Percentiles rank a stretch among this genome's conserved stretches.
These are phyloP conservation scores for Sodiomyces alkalinus DNA, from an alignment of 2,329 filamentous ascomycete genomes.

Conservation along the genomic window DNA sequence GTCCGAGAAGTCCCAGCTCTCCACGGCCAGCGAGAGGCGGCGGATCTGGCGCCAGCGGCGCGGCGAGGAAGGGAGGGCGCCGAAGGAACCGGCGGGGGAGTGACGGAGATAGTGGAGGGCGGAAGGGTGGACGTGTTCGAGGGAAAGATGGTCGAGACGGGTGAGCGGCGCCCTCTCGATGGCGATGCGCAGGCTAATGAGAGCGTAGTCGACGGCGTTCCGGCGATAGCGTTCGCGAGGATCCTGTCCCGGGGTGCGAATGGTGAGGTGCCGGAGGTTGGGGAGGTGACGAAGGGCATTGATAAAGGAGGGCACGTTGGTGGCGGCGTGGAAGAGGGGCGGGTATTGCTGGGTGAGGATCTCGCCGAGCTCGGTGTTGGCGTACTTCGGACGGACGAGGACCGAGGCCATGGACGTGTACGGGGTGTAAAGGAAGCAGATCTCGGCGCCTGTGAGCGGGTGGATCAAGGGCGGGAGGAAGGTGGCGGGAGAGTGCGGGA, in stretches of 20 bases:
- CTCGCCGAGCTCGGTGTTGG: constrained; percentile 62
- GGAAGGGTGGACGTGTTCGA: constrained; percentile 59
- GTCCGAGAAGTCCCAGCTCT: constrained; percentile 50
- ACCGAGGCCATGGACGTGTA: constrained; percentile 50
- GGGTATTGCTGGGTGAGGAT: constrained; percentile 77
- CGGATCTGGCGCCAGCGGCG: constrained; percentile 66
- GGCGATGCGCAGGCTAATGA: constrained; percentile 75
- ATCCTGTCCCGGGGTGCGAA: constrained; percentile 62
- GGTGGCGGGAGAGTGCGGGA: constrained; percentile 63
- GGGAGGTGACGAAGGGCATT: constrained; percentile 53
- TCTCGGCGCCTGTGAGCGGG: constrained; percentile 59
- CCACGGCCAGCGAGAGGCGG: constrained; percentile 57
- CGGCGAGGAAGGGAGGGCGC: constrained; percentile 54
- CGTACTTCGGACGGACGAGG: constrained; percentile 59
- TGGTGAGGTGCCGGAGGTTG: constrained; percentile 57
- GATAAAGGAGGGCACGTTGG: constrained; percentile 75
- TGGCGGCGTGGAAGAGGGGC: constrained; percentile 77
- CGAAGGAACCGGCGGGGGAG: constrained; percentile 45
- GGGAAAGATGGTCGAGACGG: constrained; percentile 52
- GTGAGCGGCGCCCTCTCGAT: constrained; percentile 57
- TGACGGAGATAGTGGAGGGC: constrained; percentile 68
- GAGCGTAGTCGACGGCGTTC: constrained; percentile 71
- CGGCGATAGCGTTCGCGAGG: constrained; percentile 56
- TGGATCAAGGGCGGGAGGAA: constrained; percentile 77
- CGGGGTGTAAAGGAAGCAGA: constrained; percentile 69